These are phyloP conservation scores for Irineochytrium annulatum DNA, from an alignment of 192 early-diverging fungal species.

Conservation along the genomic window DNA sequence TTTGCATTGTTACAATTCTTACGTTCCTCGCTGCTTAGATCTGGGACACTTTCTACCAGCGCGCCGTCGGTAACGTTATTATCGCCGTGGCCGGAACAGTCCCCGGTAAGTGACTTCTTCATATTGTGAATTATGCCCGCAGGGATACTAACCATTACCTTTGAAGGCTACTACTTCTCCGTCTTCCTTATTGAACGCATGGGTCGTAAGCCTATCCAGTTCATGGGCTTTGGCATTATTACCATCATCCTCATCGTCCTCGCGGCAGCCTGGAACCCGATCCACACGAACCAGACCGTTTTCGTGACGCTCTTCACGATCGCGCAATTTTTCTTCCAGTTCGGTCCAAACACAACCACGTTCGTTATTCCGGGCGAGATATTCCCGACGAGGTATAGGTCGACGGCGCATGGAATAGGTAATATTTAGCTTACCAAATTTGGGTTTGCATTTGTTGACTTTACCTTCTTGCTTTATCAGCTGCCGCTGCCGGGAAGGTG, in stretches of 20 bases:
- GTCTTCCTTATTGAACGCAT: constrained; percentile 77
- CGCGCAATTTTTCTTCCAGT: constrained; percentile 75
- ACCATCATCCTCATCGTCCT: constrained; percentile 63
- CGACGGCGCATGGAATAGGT: constrained; percentile 70
- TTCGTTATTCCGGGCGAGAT: constrained; percentile 72
- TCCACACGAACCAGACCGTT: constrained; percentile 1
- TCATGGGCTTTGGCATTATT: constrained; percentile 73
- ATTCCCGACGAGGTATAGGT: constrained; percentile 64
- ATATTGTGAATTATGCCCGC: too few species aligned
- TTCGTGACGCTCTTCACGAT: constrained; percentile 62
- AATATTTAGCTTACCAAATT: too few species aligned
- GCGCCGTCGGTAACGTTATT: constrained; percentile 76
- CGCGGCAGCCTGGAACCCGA: constrained; percentile 13
- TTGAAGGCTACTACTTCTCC: constrained; percentile 91
- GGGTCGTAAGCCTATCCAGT: constrained; percentile 82
- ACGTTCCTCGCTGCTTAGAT: constrained; percentile 8
- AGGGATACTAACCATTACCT: too few species aligned
- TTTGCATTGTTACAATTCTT: too few species aligned
- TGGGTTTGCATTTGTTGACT: too few species aligned
- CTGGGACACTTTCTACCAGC: constrained; percentile 50
- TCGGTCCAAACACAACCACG: constrained; percentile 91
- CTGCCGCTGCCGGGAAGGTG: constrained; percentile 62
- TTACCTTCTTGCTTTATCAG: too few species aligned
- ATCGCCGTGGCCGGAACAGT: constrained; percentile 61
- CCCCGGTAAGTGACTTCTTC: too few species aligned